A percentile compares a stretch with the other conserved stretches of the same genome.
Evolutionary conservation across 768 basidiomycete species (phyloP).

Genomic region (Lactarius evosmus): DNA sequence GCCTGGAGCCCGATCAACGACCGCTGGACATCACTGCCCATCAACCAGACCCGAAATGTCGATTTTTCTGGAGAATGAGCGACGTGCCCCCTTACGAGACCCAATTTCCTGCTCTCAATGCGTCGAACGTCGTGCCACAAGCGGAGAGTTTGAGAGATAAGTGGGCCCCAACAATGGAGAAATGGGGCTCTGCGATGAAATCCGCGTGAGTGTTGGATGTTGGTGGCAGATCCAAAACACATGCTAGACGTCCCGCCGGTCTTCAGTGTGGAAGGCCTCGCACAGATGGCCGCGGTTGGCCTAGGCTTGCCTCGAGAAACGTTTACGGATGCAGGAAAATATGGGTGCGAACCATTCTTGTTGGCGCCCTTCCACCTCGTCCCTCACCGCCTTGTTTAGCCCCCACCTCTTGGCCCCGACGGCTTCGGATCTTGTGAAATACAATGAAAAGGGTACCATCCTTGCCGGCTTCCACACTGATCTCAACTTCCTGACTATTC

Average conservation of each 20-base stretch:
- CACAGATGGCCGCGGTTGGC: conserved; percentile 84
- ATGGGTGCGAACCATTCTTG: conserved; percentile 54
- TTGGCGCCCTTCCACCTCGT: not conserved
- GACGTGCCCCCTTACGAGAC: conserved; percentile 73
- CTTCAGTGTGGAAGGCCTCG: conserved; percentile 75
- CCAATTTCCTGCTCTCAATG: conserved; percentile 70
- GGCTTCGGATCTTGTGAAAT: conserved; percentile 83
- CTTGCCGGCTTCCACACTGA: conserved; percentile 94
- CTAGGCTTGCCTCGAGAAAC: conserved; percentile 67
- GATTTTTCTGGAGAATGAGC: conserved; percentile 89
- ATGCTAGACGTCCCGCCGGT: conserved; percentile 18
- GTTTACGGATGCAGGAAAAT: conserved; percentile 77
- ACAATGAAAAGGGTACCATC: conserved; percentile 75
- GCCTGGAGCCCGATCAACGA: conserved; percentile 71
- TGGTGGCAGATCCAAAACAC: not conserved
- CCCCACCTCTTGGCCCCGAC: conserved; percentile 92
- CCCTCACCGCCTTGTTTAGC: conserved; percentile 35
- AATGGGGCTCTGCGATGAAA: conserved; percentile 89
- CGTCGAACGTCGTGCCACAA: conserved; percentile 77
- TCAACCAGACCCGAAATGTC: conserved; percentile 88
- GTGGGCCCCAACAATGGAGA: conserved; percentile 75
- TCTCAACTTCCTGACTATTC: conserved; percentile 91
- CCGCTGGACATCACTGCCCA: conserved; percentile 82
- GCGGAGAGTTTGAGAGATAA: conserved; percentile 51
- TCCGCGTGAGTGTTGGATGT: conserved; percentile 55